A percentile compares a stretch with the other conserved stretches of the same genome.
These are phyloP conservation scores for Russula virescens DNA, from an alignment of 768 basidiomycete species.

Conservation along the genomic window DNA sequence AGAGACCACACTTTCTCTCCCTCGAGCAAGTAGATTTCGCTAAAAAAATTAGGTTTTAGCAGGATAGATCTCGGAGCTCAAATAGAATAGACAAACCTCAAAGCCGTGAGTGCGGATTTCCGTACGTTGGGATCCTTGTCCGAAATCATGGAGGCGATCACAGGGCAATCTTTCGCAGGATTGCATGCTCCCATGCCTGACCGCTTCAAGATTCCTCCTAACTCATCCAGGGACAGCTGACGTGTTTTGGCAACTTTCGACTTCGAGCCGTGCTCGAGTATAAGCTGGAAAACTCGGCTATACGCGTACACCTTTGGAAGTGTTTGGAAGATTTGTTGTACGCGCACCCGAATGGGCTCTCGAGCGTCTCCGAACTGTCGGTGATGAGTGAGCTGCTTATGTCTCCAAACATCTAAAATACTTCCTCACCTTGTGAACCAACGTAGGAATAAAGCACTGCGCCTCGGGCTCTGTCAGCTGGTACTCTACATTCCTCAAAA, in stretches of 20 bases:
- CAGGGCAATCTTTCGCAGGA: constrained; percentile 71
- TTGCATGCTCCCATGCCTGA: constrained; percentile 81
- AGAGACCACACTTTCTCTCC: constrained; percentile 83
- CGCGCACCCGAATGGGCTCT: constrained; percentile 71
- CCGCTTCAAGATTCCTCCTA: constrained; percentile 68
- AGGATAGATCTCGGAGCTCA: constrained; percentile 6
- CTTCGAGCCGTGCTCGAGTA: constrained; percentile 84
- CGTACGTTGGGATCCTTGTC: constrained; percentile 88
- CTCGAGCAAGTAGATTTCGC: constrained; percentile 74
- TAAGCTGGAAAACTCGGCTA: constrained; percentile 82
- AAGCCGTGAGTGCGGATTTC: constrained; percentile 74
- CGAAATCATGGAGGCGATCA: constrained; percentile 71
- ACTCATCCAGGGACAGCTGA: constrained; percentile 79
- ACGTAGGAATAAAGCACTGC: constrained; percentile 78
- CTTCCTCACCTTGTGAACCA: constrained; percentile 79
- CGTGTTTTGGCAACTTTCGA: constrained; percentile 91
- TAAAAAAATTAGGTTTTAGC: constrained; percentile 30
- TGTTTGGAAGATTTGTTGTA: constrained; percentile 78
- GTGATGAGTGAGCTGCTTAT: background rate
- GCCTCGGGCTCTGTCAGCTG: constrained; percentile 86
- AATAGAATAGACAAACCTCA: constrained; percentile 53
- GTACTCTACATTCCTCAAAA: constrained; percentile 66
- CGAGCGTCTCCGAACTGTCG: constrained; percentile 85
- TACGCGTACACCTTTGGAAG: constrained; percentile 90
- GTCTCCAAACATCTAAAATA: background rate